Percentiles rank a stretch among this genome's conserved stretches.
phyloP scores from a whole-genome alignment of 148 eudicot genomes.

The Amaranthus cruentus region DNA sequence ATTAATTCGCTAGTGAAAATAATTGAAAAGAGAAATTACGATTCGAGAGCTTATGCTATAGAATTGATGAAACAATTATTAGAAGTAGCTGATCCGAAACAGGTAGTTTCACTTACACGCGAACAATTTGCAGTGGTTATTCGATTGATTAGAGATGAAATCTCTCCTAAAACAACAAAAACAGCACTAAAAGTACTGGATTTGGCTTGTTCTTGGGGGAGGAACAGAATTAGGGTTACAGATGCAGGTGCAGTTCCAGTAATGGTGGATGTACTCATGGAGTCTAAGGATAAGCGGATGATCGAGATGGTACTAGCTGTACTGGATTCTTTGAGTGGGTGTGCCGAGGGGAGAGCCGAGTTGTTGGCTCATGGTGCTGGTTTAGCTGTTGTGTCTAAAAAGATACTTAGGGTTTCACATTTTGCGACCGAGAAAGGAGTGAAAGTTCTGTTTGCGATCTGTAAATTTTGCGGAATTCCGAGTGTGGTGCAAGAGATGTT shows the following conservation, averaged over 20 bases:
- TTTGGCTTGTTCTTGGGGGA: constrained; percentile 41
- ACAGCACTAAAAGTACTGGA: constrained; percentile 42
- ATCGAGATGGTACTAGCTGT: constrained; percentile 47
- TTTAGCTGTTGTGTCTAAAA: constrained; percentile 14
- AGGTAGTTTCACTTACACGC: constrained; percentile 19
- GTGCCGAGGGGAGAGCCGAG: constrained; percentile 71
- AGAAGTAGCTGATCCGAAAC: constrained; percentile 39
- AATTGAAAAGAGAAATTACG: constrained; percentile 21
- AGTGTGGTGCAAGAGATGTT: constrained; percentile 55
- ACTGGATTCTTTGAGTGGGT: constrained; percentile 50
- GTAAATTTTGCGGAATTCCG: constrained; percentile 36
- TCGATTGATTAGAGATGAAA: constrained; percentile 36
- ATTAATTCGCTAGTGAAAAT: constrained; percentile 11
- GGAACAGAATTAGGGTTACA: constrained; percentile 46
- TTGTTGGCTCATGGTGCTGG: constrained; percentile 58
- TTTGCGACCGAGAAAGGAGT: constrained; percentile 56
- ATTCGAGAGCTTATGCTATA: constrained; percentile 47
- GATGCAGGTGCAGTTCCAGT: constrained; percentile 38
- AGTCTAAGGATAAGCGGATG: constrained; percentile 31
- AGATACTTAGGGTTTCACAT: constrained; percentile 62
- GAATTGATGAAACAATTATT: constrained; percentile 36
- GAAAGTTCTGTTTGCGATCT: constrained; percentile 40
- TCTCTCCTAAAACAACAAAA: constrained; percentile 44
- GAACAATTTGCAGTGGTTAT: constrained; percentile 42
- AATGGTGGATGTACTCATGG: constrained; percentile 39